Percentiles rank a stretch among this genome's conserved stretches.
These are phyloP conservation scores for Colletotrichum siamense DNA, from an alignment of 2,329 filamentous ascomycete species.

Conservation along the genomic window DNA sequence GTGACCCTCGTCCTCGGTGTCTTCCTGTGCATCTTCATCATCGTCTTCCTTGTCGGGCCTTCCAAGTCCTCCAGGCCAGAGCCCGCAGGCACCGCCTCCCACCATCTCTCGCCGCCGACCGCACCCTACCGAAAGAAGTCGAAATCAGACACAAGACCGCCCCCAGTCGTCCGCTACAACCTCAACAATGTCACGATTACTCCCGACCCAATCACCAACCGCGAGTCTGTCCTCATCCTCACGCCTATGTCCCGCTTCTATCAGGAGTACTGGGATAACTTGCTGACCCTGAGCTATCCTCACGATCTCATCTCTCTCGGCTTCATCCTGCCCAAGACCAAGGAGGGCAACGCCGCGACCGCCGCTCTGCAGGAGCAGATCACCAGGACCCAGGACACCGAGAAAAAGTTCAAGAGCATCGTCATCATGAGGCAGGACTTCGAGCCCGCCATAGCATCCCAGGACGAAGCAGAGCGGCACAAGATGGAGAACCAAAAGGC, in stretches of 20 bases:
- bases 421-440: conserved; percentile 97
- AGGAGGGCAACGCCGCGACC: conserved; percentile 89
- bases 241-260: conserved; percentile 96
- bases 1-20: conserved; percentile 76
- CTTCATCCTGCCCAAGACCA: conserved; percentile 94
- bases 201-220: conserved; percentile 74
- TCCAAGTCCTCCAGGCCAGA: conserved; percentile 52
- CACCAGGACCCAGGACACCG: conserved; percentile 81
- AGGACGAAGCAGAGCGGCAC: conserved; percentile 88
- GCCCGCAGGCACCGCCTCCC: conserved; percentile 51
- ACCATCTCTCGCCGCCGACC: conserved; percentile 49
- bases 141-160: conserved; percentile 65
- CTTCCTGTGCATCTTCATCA: conserved; percentile 74
- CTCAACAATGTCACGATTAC: conserved; percentile 94
- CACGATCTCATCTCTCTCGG: conserved; percentile 94
- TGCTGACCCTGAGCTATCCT: conserved; percentile 83
- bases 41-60: conserved; percentile 66
- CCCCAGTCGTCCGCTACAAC: conserved; percentile 90
- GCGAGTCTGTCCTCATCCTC: conserved; percentile 87
- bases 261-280: conserved; percentile 93
- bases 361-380: conserved; percentile 84
- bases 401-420: conserved; percentile 87
- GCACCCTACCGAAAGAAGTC: conserved; percentile 52
- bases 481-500: conserved; percentile 90
- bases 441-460: conserved; percentile 78